Base-by-base conservation (phyloP, 75 land plant genomes). In the Sequoia sempervirens region DNA sequence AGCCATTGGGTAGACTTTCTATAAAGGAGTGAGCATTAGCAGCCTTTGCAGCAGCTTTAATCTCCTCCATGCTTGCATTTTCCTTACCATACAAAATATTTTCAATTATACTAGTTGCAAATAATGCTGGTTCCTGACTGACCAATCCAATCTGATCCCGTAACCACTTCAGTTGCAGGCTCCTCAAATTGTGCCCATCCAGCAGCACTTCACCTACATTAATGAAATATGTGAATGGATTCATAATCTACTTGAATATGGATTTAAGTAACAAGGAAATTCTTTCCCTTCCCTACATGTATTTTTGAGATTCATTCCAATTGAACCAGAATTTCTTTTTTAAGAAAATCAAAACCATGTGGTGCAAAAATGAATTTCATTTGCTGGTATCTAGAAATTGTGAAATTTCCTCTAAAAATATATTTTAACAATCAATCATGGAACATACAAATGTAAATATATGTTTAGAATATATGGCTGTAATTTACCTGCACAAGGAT, bases 91-190 rank as follows among this genome's bases (percentile, higher is more conserved):
- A 90, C 56, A 93, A 82, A 61, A 93, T 92, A 66, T 93, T 93
- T 80, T 82, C 86, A 52, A 81, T 76, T 80, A 93, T 92, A 34
- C 91, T 87, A n/a, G 92, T 90, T 40, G 91, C 91, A 89, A 93
- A 93, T 69, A 93, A 79, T 28, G 89, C 92, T 32, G 95, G 95
- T 83, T 93, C 95, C 76, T 93, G 95, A 86, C 90, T 93, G 30
- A 93, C 95, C 53, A 93, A 84, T 5, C 95, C 95, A 38, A 93
- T 90, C 83, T 92, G 94, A 46, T 85, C 84, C 72, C 95, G 85
- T 83, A 93, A 80, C 95, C 95, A 93, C 83, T 88, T 90, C 37
- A 93, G 80, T 81, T 91, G 84, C 4, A 93, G 86, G 81, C 30
- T 85, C 84, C 83, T 90, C 54, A 92, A 80, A 83, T 93, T 85